phyloP scores from a whole-genome alignment of 2,329 filamentous ascomycete species.

The Myriosclerotinia curreyana region DNA sequence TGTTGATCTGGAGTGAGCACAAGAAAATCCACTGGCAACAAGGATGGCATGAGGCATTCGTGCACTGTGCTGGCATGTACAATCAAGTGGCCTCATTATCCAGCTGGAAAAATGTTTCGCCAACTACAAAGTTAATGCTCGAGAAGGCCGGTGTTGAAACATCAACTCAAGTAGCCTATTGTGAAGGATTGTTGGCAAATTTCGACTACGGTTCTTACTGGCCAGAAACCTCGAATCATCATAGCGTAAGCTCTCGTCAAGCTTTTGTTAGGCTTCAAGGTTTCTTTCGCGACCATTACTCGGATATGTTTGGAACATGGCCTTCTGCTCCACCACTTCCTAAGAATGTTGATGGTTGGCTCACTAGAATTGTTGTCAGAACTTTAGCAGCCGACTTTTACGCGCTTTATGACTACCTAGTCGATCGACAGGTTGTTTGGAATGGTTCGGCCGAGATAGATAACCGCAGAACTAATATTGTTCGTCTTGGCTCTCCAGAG shows the following conservation, averaged over 20 bases:
- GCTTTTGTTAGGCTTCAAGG: conserved; percentile 58
- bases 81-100: conserved; percentile 48
- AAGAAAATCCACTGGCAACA: conserved; percentile 59
- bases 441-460: conserved; percentile 59
- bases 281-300: conserved; percentile 60
- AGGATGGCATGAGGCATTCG: conserved; percentile 65
- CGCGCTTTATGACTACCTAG: conserved; percentile 66
- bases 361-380: conserved; percentile 56
- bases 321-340: conserved; percentile 47
- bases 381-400: conserved; percentile 64
- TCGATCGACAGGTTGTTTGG: conserved; percentile 65
- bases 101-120: conserved; percentile 58
- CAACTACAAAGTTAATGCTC: conserved; percentile 60
- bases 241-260: conserved; percentile 39
- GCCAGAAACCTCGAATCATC: conserved; percentile 42
- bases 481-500: conserved; percentile 45
- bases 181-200: conserved; percentile 56
- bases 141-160: conserved; percentile 60
- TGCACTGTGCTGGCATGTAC: conserved; percentile 65
- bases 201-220: conserved; percentile 64
- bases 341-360: conserved; percentile 54
- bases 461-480: conserved; percentile 64
- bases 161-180: conserved; percentile 59
- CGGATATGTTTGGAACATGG: conserved; percentile 57
- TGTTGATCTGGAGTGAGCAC: conserved; percentile 66